These are phyloP conservation scores for Tieghemostelium lacteum DNA, from an alignment of 78 protist species.

Conservation along the genomic window DNA sequence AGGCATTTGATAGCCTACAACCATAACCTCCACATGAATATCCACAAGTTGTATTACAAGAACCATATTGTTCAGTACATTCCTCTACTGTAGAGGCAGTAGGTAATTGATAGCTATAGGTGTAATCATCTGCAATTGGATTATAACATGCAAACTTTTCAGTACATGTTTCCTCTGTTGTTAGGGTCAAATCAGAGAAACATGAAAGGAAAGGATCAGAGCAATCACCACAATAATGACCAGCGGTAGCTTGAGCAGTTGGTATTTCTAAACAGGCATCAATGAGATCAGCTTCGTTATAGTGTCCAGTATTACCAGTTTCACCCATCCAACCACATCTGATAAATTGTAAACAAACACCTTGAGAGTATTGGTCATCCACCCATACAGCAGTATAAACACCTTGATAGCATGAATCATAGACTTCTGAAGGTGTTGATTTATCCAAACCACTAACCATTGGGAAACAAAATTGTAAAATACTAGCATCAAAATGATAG, in stretches of 20 bases:
- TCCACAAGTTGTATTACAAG: constrained; percentile 36
- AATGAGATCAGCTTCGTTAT: background rate
- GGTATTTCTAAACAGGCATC: background rate
- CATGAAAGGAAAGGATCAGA: constrained; percentile 17
- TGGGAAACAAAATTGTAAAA: background rate
- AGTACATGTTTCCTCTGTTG: background rate
- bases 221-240: constrained; percentile 56
- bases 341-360: background rate
- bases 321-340: constrained; percentile 54
- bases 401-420: constrained; percentile 32
- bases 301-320: background rate
- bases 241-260: background rate
- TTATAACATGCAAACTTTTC: constrained; percentile 20
- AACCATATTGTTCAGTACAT: constrained; percentile 12
- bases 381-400: background rate
- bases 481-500: background rate
- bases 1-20: too few species aligned
- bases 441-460: constrained; percentile 7
- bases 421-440: background rate
- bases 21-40: background rate
- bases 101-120: background rate
- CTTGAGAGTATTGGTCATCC: background rate
- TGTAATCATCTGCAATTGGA: background rate
- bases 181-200: background rate
- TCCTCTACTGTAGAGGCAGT: background rate